A percentile compares a stretch with the other conserved stretches of the same genome.
Conservation (phyloP, 345 rosid genomes). For the Excoecaria agallocha region DNA sequence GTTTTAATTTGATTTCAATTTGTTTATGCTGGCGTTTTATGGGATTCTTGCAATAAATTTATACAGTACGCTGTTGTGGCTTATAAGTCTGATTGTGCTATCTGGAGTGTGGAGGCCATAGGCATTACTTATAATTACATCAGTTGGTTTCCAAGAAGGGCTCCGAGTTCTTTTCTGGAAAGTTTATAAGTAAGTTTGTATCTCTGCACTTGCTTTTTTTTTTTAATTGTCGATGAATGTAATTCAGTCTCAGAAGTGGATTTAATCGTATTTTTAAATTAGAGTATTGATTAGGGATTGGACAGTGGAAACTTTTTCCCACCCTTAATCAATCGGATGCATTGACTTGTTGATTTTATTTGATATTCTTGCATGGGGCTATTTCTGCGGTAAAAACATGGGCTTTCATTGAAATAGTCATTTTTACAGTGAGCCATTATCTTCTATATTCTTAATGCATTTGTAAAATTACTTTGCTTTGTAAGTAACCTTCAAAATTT, state of each 20-base stretch:
- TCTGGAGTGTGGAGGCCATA: constrained; percentile 95
- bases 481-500: background rate
- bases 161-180: constrained; percentile 87
- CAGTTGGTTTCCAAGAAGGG: constrained; percentile 86
- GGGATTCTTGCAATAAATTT: constrained; percentile 10
- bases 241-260: background rate
- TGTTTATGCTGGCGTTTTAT: constrained; percentile 11
- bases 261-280: background rate
- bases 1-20: background rate
- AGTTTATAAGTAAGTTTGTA: constrained; percentile 57
- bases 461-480: background rate
- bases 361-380: background rate
- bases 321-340: background rate
- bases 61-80: constrained; percentile 86
- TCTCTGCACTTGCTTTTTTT: background rate
- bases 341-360: background rate
- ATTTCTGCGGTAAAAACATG: background rate
- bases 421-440: background rate
- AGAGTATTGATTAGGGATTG: background rate
- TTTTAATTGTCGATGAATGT: background rate
- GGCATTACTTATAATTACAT: constrained; percentile 66
- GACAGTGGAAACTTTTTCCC: background rate
- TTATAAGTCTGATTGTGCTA: constrained; percentile 71
- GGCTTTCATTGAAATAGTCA: background rate
- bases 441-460: background rate